Conservation (phyloP, 1,139 yeast species). For the Hanseniaspora sp. region DNA sequence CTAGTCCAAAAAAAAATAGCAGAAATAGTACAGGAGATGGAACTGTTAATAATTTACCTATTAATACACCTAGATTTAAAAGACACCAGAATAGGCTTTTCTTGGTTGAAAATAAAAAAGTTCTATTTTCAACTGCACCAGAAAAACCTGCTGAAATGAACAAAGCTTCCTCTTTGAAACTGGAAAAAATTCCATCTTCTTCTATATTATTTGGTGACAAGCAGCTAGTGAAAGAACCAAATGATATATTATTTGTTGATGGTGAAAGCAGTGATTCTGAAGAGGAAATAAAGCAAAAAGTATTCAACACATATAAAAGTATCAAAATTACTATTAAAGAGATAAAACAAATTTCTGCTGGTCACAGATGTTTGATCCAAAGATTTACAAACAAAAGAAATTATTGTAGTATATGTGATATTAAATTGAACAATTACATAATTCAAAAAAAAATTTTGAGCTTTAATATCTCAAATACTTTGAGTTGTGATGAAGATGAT, state of each 20-base stretch:
- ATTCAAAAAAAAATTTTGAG: conserved; percentile 2
- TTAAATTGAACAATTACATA: conserved; percentile 9
- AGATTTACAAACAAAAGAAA: not conserved
- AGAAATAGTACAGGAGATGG: too few species aligned
- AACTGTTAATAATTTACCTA: too few species aligned
- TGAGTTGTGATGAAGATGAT: not conserved
- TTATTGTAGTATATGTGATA: conserved; percentile 8
- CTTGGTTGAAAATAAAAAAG: too few species aligned
- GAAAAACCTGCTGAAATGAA: too few species aligned
- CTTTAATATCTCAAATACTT: not conserved
- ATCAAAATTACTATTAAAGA: not conserved
- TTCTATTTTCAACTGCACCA: too few species aligned
- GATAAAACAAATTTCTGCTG: not conserved
- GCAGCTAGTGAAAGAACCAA: not conserved
- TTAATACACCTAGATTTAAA: too few species aligned
- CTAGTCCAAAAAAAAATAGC: too few species aligned
- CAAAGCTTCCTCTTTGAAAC: not conserved
- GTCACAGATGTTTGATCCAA: not conserved
- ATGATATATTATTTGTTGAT: conserved; percentile 5
- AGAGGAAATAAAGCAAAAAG: not conserved
- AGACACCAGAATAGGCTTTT: too few species aligned
- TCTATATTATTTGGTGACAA: not conserved
- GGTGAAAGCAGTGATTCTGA: conserved; percentile 6
- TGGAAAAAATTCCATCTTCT: too few species aligned
- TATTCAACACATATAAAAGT: not conserved